Evolutionary conservation across 2,329 filamentous ascomycete species (phyloP).

Genomic region (Exophiala spinifera): DNA sequence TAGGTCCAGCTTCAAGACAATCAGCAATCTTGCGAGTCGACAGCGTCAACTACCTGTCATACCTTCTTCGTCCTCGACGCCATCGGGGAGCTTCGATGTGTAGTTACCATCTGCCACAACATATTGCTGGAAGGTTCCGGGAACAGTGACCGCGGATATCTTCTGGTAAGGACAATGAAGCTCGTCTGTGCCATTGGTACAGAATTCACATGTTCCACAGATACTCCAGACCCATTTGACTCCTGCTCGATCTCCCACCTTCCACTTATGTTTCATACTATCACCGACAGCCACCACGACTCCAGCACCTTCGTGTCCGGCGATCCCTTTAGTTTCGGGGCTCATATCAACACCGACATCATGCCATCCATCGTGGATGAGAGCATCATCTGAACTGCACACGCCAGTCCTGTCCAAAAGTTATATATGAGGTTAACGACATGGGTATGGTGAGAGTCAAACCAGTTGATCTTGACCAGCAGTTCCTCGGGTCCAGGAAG

Average conservation of each 20-base stretch:
- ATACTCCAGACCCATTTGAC: conserved; percentile 90
- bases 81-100: conserved; percentile 36
- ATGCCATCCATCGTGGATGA: conserved; percentile 28
- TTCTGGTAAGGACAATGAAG: conserved; percentile 37
- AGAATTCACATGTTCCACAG: conserved; percentile 79
- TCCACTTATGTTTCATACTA: conserved; percentile 66
- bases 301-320: conserved; percentile 66
- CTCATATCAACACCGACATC: conserved; percentile 25
- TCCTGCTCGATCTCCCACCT: conserved; percentile 80
- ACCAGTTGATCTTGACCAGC: conserved; percentile 77
- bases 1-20: conserved; percentile 30
- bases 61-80: conserved; percentile 36
- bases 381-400: conserved; percentile 70
- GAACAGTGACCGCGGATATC: conserved; percentile 37
- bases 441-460: not conserved
- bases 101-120: conserved; percentile 36
- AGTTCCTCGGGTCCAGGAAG: conserved; percentile 84
- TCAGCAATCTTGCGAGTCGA: not conserved
- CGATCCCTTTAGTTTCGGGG: conserved; percentile 25
- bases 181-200: conserved; percentile 47
- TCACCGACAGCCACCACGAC: conserved; percentile 76
- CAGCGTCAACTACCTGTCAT: not conserved
- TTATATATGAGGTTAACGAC: not conserved
- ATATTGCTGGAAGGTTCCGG: conserved; percentile 40
- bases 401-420: conserved; percentile 56